Evolutionary conservation across 495 filamentous ascomycete species (phyloP).

Genomic region (Neurospora pannonica): DNA sequence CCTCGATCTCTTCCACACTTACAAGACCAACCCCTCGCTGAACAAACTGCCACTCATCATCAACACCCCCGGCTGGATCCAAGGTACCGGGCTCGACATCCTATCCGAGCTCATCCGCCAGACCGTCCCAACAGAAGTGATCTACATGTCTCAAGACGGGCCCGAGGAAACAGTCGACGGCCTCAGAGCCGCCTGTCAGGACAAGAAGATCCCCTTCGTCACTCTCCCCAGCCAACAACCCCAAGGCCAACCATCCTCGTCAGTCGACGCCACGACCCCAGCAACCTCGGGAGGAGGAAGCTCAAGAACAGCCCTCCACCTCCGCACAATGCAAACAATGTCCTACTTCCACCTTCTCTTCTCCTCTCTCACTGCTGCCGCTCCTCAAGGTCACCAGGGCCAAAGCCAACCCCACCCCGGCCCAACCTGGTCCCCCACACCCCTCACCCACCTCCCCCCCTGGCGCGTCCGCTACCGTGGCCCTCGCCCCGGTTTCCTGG

Average conservation of each 20-base stretch:
- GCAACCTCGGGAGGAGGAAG: not conserved
- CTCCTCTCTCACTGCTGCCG: not conserved
- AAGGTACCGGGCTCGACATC: constrained; percentile 63
- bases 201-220: constrained; percentile 22
- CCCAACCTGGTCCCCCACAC: constrained; percentile 25
- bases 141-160: constrained; percentile 68
- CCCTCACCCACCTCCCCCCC: constrained; percentile 29
- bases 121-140: constrained; percentile 45
- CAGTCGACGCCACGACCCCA: constrained; percentile 49
- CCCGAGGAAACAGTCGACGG: constrained; percentile 54
- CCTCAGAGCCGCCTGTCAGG: constrained; percentile 32
- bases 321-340: constrained; percentile 70
- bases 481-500: constrained; percentile 22
- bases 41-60: constrained; percentile 55
- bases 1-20: constrained; percentile 57
- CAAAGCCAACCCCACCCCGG: not conserved
- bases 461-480: constrained; percentile 32
- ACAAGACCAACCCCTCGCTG: constrained; percentile 32
- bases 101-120: constrained; percentile 51
- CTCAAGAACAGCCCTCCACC: constrained; percentile 56
- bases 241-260: not conserved
- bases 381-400: not conserved
- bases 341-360: constrained; percentile 61
- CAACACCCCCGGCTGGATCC: constrained; percentile 78
- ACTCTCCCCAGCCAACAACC: constrained; percentile 44